phyloP scores from a whole-genome alignment of 1,284 basidiomycete species.

The Malassezia sympodialis region DNA sequence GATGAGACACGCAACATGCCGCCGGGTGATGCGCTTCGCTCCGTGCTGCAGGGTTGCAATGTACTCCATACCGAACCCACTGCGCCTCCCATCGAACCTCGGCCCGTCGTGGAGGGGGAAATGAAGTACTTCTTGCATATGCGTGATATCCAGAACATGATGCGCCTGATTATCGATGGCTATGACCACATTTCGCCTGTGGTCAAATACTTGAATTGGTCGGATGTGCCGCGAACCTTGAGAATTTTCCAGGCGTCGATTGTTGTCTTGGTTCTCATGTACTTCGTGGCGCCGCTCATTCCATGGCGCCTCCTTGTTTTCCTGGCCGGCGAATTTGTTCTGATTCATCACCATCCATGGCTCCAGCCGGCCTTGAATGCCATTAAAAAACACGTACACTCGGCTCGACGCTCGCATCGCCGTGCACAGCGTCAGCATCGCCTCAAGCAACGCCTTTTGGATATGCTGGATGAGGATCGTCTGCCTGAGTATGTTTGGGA shows the following conservation, averaged over 20 bases:
- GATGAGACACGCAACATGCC: conserved; percentile 20
- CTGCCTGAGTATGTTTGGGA: conserved; percentile 41
- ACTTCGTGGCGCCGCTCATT: conserved; percentile 37
- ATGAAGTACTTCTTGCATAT: conserved; percentile 44
- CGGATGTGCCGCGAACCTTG: conserved; percentile 36
- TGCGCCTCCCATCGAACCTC: conserved; percentile 31
- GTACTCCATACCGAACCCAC: conserved; percentile 21
- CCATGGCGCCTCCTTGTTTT: conserved; percentile 38
- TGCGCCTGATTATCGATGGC: conserved; percentile 43
- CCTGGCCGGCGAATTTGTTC: conserved; percentile 38
- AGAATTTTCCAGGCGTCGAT: conserved; percentile 38
- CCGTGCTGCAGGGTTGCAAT: conserved; percentile 9
- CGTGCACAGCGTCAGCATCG: conserved; percentile 28
- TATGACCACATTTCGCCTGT: conserved; percentile 41
- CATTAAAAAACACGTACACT: conserved; percentile 16
- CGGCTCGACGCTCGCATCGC: neutral
- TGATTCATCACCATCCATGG: conserved; percentile 44
- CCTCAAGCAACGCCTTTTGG: conserved; percentile 10
- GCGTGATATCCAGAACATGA: conserved; percentile 49
- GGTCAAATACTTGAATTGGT: conserved; percentile 47
- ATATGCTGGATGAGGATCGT: conserved; percentile 35
- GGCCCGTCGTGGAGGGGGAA: conserved; percentile 41
- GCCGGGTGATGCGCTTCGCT: conserved; percentile 17
- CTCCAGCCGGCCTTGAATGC: conserved; percentile 36
- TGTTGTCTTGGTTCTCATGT: conserved; percentile 32